Evolutionary conservation across 257 asterid genomes (phyloP), one percentile per base, ranked within the genome.

Genomic region (Nicotiana otophora): DNA sequence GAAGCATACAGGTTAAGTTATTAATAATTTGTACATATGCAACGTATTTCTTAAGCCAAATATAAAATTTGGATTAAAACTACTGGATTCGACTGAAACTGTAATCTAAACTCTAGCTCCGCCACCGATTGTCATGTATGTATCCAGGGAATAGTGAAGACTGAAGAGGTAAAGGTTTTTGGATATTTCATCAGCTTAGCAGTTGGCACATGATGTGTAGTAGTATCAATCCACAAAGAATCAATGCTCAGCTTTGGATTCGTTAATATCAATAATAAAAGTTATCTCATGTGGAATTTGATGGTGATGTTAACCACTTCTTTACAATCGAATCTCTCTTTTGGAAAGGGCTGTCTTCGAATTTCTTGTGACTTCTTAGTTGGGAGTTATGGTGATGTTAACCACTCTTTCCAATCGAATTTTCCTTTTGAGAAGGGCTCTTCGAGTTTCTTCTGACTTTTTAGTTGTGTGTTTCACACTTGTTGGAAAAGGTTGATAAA

Each of bases 231-330:
- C 46, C 46, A 51, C 1, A 9, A 75, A 5, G 80, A 75, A 75
- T 51, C 80, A 75, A 75, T 51, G 5, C 80, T 51, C 62, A 51
- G 26, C 26, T 15, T 26, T 26, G 42, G 63, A 75, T 48, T 75
- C 63, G 46, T 26, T 51, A 15, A 15, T 12, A 75, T 75, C 63
- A 75, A 75, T 51, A 75, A 14, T 75, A 51, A 75, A 75, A 48
- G 80, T 46, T 75, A 48, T 75, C 78, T 42, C 46, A 75, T 75
- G 80, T 42, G 51, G 63, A 75, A 75, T 75, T 75, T 42, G 51
- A 51, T 75, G 80, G 26, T 75, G 42, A 75, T 75, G 80, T 8
- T 75, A 75, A 51, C 26, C 80, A 51, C 63, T 26, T 11, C 20
- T 72, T 46, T 46, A 61, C 46, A 34, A 26, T 28, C 63, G 63